A percentile compares a stretch with the other conserved stretches of the same genome.
These are phyloP conservation scores for Backusella mclennaniae DNA, from an alignment of 192 early-diverging fungal species.

Conservation along the genomic window DNA sequence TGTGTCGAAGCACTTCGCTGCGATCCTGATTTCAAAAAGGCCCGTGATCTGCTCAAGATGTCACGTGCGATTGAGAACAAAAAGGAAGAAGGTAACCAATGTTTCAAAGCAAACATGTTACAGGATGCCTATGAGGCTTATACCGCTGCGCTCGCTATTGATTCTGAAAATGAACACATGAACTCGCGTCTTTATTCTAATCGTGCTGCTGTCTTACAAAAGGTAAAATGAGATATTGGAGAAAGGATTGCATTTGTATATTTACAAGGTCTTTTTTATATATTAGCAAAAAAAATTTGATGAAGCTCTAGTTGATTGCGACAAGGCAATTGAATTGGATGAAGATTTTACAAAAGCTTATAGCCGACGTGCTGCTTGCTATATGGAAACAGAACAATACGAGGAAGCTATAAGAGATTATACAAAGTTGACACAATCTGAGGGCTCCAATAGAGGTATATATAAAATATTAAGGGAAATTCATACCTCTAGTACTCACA, in stretches of 20 bases:
- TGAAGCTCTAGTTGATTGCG: conserved; percentile 61
- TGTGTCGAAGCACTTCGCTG: conserved; percentile 63
- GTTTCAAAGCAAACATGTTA: conserved; percentile 57
- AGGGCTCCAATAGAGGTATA: conserved; percentile 61
- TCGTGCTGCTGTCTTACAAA: conserved; percentile 68
- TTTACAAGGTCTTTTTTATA: not conserved
- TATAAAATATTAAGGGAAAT: not conserved
- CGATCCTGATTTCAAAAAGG: conserved; percentile 77
- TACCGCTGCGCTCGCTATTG: conserved; percentile 61
- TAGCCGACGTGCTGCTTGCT: conserved; percentile 73
- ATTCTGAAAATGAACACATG: conserved; percentile 59
- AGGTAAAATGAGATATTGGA: conserved; percentile 29
- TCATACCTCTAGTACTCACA: not conserved
- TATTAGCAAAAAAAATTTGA: conserved; percentile 49
- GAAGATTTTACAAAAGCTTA: conserved; percentile 70
- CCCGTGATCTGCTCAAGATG: conserved; percentile 62
- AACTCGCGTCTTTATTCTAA: conserved; percentile 74
- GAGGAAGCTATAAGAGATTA: conserved; percentile 83
- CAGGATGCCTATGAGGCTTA: conserved; percentile 69
- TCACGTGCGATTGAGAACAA: conserved; percentile 60
- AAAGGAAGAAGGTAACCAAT: conserved; percentile 75
- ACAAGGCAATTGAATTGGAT: conserved; percentile 63
- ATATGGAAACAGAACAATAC: conserved; percentile 69
- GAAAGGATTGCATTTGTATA: not conserved
- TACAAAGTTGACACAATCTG: conserved; percentile 54